Conservation (phyloP, 2,329 filamentous ascomycete species). For the Sporothrix luriei region DNA sequence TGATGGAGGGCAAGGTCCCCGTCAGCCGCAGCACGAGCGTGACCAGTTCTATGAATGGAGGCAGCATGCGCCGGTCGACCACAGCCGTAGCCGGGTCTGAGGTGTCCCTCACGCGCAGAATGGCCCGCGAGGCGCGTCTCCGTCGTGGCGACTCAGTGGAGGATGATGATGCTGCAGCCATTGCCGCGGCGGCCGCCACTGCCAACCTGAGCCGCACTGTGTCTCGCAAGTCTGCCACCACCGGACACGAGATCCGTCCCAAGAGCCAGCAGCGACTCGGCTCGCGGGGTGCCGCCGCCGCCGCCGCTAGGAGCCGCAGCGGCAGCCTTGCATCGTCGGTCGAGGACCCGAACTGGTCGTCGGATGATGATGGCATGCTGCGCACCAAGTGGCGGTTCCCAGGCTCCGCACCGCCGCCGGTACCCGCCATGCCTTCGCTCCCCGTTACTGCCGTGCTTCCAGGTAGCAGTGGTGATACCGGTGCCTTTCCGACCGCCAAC, state of each 20-base stretch:
- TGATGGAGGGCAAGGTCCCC: slow-evolving; percentile 85
- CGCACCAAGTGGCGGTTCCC: slow-evolving; percentile 35
- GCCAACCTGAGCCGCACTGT: slow-evolving; percentile 36
- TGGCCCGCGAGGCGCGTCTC: slow-evolving; percentile 33
- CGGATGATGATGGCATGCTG: slow-evolving; percentile 41
- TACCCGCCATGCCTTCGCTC: slow-evolving; percentile 44
- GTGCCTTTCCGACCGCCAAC: neutral
- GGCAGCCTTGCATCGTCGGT: slow-evolving; percentile 33
- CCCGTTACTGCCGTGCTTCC: slow-evolving; percentile 11
- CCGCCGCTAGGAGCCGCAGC: slow-evolving; percentile 31
- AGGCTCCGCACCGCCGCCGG: neutral
- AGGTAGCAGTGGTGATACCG: neutral
- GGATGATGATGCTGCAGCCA: slow-evolving; percentile 41
- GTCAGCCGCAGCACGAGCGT: slow-evolving; percentile 65
- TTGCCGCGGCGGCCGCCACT: slow-evolving; percentile 22
- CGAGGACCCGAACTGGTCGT: slow-evolving; percentile 39
- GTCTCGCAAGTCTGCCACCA: slow-evolving; percentile 34
- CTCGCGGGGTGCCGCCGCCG: slow-evolving; percentile 6
- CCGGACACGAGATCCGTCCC: neutral
- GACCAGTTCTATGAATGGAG: slow-evolving; percentile 53
- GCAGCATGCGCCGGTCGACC: slow-evolving; percentile 38
- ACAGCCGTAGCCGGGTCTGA: slow-evolving; percentile 29
- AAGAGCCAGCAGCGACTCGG: slow-evolving; percentile 28
- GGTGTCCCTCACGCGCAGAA: slow-evolving; percentile 31
- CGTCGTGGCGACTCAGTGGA: slow-evolving; percentile 32